A percentile compares a stretch with the other conserved stretches of the same genome.
phyloP scores from a whole-genome alignment of 2,329 filamentous ascomycete species.

The Torrubiellomyces zombiae region DNA sequence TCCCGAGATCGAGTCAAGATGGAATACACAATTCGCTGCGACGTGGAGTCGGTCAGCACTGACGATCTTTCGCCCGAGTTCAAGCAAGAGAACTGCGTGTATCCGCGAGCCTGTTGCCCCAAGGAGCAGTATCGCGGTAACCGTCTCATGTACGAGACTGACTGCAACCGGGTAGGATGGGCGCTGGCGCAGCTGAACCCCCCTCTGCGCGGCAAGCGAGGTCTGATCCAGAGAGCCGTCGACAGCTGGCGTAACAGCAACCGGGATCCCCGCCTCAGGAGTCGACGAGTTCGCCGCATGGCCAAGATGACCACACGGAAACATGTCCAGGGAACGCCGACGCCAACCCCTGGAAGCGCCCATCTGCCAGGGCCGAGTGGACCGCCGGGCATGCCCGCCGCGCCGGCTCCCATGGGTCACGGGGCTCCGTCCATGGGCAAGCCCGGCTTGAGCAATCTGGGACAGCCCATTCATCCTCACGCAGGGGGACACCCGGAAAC shows the following conservation, averaged over 20 bases:
- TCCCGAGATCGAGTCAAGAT: conserved; percentile 95
- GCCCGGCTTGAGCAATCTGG: conserved; percentile 50
- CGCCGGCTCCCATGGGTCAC: conserved; percentile 44
- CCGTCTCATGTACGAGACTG: conserved; percentile 87
- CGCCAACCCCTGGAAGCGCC: conserved; percentile 34
- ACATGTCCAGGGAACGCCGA: conserved; percentile 41
- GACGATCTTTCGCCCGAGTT: conserved; percentile 75
- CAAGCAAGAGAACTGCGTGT: conserved; percentile 97
- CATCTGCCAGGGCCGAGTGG: conserved; percentile 55
- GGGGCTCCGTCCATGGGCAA: conserved; percentile 42
- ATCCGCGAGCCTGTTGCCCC: conserved; percentile 81
- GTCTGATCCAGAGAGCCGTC: conserved; percentile 88
- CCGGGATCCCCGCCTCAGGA: conserved; percentile 80
- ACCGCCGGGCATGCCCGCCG: conserved; percentile 45
- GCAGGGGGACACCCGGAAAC: conserved; percentile 29
- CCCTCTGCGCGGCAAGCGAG: conserved; percentile 78
- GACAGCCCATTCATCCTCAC: conserved; percentile 49
- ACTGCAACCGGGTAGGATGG: conserved; percentile 99
- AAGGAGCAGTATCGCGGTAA: conserved; percentile 97
- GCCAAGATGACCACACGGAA: conserved; percentile 89
- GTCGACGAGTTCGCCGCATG: conserved; percentile 82
- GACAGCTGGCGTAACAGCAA: conserved; percentile 99
- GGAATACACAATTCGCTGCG: conserved; percentile 97
- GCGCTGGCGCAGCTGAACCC: conserved; percentile 86
- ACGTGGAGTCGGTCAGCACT: conserved; percentile 90